phyloP scores from a whole-genome alignment of 768 basidiomycete genomes.

The Coprinellus aureogranulatus region DNA sequence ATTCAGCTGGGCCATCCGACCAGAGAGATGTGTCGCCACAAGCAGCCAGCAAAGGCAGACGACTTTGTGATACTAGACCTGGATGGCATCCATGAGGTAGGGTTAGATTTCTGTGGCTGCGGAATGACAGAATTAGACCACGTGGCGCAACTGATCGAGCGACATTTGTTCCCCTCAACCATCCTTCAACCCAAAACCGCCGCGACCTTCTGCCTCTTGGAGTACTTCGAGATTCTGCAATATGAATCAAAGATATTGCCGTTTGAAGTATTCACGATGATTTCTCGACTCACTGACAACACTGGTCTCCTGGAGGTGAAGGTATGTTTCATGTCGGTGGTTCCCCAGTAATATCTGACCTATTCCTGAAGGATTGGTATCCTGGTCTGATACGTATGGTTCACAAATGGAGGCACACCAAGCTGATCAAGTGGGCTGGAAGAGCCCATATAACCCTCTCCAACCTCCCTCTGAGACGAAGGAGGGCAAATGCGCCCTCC shows the following conservation, averaged over 20 bases:
- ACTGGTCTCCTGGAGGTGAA: not conserved
- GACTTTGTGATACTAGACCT: conserved; percentile 28
- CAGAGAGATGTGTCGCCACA: conserved; percentile 12
- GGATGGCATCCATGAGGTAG: conserved; percentile 27
- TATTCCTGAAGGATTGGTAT: not conserved
- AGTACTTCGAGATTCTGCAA: not conserved
- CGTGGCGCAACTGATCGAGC: conserved; percentile 20
- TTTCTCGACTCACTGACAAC: not conserved
- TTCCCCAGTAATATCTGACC: not conserved
- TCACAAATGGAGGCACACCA: conserved; percentile 18
- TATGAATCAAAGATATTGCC: not conserved
- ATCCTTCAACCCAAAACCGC: not conserved
- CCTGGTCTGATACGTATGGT: not conserved
- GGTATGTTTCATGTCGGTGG: not conserved
- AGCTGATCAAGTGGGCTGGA: conserved; percentile 21
- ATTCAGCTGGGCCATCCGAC: conserved; percentile 27
- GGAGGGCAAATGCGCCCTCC: conserved; percentile 17
- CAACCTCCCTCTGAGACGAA: conserved; percentile 5
- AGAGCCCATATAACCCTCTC: conserved; percentile 12
- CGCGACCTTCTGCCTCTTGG: not conserved
- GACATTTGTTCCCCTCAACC: conserved; percentile 19
- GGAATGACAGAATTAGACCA: not conserved
- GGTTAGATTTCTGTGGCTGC: conserved; percentile 32
- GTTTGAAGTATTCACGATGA: not conserved
- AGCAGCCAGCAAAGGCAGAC: conserved; percentile 10